Base-by-base conservation (phyloP, 2,329 filamentous ascomycete species). In the Talaromyces sp. region DNA sequence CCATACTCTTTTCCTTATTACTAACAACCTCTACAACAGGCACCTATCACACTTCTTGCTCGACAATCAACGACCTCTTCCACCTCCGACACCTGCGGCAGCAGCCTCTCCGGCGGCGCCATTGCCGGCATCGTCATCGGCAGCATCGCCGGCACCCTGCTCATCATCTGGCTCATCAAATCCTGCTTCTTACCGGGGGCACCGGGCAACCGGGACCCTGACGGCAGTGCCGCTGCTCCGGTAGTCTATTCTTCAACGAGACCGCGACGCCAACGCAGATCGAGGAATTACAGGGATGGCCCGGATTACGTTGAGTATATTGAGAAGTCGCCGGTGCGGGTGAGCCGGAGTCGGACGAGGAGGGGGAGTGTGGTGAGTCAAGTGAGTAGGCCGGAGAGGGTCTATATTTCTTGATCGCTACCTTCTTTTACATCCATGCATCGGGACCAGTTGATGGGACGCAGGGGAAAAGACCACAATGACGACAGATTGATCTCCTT, bases 41-140 rank as follows among this genome's bases (percentile, higher is more conserved):
- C 39, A 8, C 37, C 37, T 33, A 23, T 28, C 11, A 31, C 18
- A 48, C 23, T 63, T 12, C 5, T 57, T 6, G 0, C 62, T 2
- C 37, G 62, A 18, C 57, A 63, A 60, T 63, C 62, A 28, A 50
- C 44, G 3, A 46, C 42, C n/a, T 40, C 50, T 16, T 50, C 61
- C 23, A 37, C n/a, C 14, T 56, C 57, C 54, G 31, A 40, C 14
- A 16, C 37, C 23, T 76, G 73, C 44, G 71, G 73, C 1, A 70
- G 65, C 48, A 71, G 66, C 14, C 70, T 77, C 18, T 69, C 67
- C n/a, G 69, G 73, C 16, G 75, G 76, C 1, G 74, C 65, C 4
- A 74, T 78, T 31, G 76, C 75, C 0, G 76, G 76, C 9, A 77
- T 78, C 55, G 75, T 77, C 18, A 69, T 77, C 57, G 76, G 76